These are phyloP conservation scores for Paraglomus brasilianum DNA, from an alignment of 192 early-diverging fungal genomes.

Conservation along the genomic window DNA sequence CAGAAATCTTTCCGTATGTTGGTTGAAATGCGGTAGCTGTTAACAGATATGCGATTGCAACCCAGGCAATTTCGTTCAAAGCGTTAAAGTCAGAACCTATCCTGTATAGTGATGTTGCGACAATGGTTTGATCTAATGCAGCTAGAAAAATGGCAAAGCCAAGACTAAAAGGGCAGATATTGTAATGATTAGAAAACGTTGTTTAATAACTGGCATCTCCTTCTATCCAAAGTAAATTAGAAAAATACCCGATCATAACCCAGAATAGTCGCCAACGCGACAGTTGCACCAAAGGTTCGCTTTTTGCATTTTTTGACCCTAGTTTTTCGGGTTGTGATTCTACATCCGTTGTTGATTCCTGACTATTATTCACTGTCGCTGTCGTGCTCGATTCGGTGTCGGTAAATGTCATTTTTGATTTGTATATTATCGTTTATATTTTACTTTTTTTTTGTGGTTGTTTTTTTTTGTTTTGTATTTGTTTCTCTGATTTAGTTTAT, in stretches of 20 bases:
- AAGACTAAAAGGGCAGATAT: slow-evolving; percentile 44
- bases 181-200: not conserved
- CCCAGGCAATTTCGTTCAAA: slow-evolving; percentile 73
- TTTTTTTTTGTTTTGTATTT: too few relatives aligned
- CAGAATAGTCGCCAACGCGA: not conserved
- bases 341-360: too few relatives aligned
- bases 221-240: not conserved
- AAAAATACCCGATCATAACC: slow-evolving; percentile 12
- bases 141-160: slow-evolving; percentile 68
- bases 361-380: too few relatives aligned
- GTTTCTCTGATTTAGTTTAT: too few relatives aligned
- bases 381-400: too few relatives aligned
- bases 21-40: slow-evolving; percentile 43
- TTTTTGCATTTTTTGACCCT: too few relatives aligned
- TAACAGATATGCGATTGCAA: slow-evolving; percentile 73
- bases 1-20: slow-evolving; percentile 64
- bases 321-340: too few relatives aligned
- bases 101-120: slow-evolving; percentile 68
- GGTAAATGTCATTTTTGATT: too few relatives aligned
- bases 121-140: slow-evolving; percentile 78
- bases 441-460: too few relatives aligned
- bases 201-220: slow-evolving; percentile 8
- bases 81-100: slow-evolving; percentile 72
- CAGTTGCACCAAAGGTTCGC: too few relatives aligned
- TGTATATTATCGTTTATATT: too few relatives aligned